Evolutionary conservation across 306 rosid species (phyloP), one percentile per base, ranked within the genome.

Genomic region (Neltuma alba): DNA sequence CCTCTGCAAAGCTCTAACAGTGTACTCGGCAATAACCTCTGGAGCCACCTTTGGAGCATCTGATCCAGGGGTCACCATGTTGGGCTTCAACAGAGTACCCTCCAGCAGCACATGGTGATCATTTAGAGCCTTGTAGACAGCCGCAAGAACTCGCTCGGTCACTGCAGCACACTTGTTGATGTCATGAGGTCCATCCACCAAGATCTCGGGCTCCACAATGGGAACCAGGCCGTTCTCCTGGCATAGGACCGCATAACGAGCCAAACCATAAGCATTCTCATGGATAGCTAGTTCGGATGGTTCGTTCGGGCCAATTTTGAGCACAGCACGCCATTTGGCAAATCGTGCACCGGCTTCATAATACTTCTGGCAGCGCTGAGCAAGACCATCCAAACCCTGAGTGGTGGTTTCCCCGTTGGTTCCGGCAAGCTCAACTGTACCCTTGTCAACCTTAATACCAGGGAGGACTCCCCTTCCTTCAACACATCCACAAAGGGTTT

Each of bases 21-120:
- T 93, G 81, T 85, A 60, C 82, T 93, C 88, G 9, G 94, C 98
- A 6, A 93, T 82, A 23, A 91, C 93, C 80, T 89, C 89, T 2
- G 92, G 87, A 1, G 89, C 74, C 66, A 75, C 92, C 79, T 86
- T 90, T 3, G 81, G 58, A 14, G 94, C 79, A 1, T 93, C 92
- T 18, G 94, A 87, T 36, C 98, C 97, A 0, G 97, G 98, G 30
- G 98, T 93, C 8, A 91, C 98, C 98, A 93, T 93, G 87, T 93
- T 93, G 38, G 98, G 98, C 79, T 93, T 93, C 91, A 93, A 83
- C 2, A 93, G 85, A 20, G 98, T 91, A 6, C 98, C 98, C 80
- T 93, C 98, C 0, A 93, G 86, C 11, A 93, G 79, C 60, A 89
- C 98, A 31, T 88, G 93, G 67, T 93, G 97, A 76, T 91, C 97